phyloP scores from a whole-genome alignment of 129 eudicot species.

The Helichrysum umbraculigerum region DNA sequence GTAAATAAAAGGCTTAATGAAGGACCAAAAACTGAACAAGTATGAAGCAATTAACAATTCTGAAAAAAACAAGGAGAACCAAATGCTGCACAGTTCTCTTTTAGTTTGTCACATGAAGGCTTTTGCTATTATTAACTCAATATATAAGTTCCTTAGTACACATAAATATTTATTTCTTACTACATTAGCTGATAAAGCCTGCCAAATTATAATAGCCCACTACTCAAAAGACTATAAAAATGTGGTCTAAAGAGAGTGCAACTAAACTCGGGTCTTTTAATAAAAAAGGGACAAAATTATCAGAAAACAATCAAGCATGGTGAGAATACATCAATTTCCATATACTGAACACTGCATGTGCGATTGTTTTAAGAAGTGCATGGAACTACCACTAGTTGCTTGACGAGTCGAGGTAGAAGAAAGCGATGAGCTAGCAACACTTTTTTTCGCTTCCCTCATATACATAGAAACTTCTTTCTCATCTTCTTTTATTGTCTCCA shows the following conservation, averaged over 20 bases:
- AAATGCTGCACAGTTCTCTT: neutral
- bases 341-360: conserved; percentile 20
- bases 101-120: neutral
- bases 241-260: conserved; percentile 41
- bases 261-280: conserved; percentile 14
- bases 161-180: conserved; percentile 1
- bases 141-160: neutral
- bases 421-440: conserved; percentile 1
- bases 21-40: too few relatives aligned
- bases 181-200: neutral
- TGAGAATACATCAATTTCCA: conserved; percentile 17
- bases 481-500: conserved; percentile 59
- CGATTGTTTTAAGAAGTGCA: conserved; percentile 5
- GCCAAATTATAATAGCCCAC: conserved; percentile 27
- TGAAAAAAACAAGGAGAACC: neutral
- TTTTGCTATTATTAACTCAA: neutral
- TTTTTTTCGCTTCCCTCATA: conserved; percentile 23
- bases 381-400: conserved; percentile 9
- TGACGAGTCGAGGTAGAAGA: conserved; percentile 21
- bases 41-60: neutral
- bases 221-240: conserved; percentile 38
- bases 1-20: too few relatives aligned
- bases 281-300: conserved; percentile 18
- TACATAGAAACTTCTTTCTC: conserved; percentile 40
- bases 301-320: neutral